Evolutionary conservation across 192 early-diverging fungal genomes (phyloP), one percentile per base, ranked within the genome.

Genomic region (Coemansia sp.): DNA sequence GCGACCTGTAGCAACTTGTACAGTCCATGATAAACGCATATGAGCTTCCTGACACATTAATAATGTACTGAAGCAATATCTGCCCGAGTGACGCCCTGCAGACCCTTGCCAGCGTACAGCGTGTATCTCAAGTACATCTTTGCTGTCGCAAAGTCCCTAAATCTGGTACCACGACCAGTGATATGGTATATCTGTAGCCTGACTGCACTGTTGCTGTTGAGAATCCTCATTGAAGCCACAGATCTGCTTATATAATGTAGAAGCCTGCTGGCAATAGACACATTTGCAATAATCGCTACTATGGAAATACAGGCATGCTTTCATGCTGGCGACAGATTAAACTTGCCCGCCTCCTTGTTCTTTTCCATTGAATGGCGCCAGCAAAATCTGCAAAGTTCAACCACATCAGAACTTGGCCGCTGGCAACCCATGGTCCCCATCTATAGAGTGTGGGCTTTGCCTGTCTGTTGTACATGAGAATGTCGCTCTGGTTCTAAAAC

Each of bases 301-400:
- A 34, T 62, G 12, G 77, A 55, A n/a, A 71, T 73, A 38, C 65
- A 64, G 7, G 58, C 69, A 25, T 72, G 72, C 55, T 80, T 80
- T 72, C 77, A 80, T n/a, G 40, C 28, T 8, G 72, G 64, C 14
- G 72, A 64, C 25, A 61, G 7, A 20, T 58, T 61, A 12, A 68
- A 49, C 50, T 80, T 60, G 18, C 77, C 77, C 0, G 76, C 73
- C 16, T 71, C 72, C 54, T 80, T 58, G 64, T 75, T 49, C 32
- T 80, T 60, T 17, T 74, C 77, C 66, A 71, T 64, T 28, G 77
- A 72, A 63, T 72, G 68, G 30, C 72, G 68, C 72, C 68, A 75
- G 69, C 75, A 80, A 66, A 80, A 80, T 80, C 77, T 4, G 77
- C 77, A 80, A 80, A 80, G 42, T 80, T 80, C 33, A 80, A 33